phyloP scores from a whole-genome alignment of 768 basidiomycete species.

The Lactarius sanguifluus region DNA sequence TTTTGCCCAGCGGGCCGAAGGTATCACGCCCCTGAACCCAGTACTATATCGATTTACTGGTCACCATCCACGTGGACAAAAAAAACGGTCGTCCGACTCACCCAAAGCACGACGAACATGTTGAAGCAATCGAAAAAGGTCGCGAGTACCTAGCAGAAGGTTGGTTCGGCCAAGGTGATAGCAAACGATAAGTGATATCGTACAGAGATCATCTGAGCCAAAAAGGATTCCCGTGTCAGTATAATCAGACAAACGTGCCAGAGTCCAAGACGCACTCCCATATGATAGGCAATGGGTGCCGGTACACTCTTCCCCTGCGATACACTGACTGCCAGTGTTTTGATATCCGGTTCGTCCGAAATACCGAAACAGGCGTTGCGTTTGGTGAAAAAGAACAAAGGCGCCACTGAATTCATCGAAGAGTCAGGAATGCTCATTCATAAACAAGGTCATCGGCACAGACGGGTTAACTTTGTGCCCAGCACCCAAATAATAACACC shows the following conservation, averaged over 20 bases:
- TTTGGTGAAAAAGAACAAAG: not conserved
- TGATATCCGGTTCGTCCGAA: too few species aligned
- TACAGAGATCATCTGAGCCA: constrained; percentile 16
- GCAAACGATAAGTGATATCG: not conserved
- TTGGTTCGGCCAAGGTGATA: not conserved
- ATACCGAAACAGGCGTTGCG: constrained; percentile 16
- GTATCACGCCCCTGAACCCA: constrained; percentile 18
- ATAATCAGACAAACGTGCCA: not conserved
- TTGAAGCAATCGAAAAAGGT: constrained; percentile 22
- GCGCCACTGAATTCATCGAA: constrained; percentile 7
- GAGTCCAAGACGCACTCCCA: constrained; percentile 21
- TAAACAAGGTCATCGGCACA: not conserved
- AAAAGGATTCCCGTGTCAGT: not conserved
- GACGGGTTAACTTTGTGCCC: constrained; percentile 5
- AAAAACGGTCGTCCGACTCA: not conserved
- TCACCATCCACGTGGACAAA: not conserved
- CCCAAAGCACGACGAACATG: constrained; percentile 17
- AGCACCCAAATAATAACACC: constrained; percentile 17
- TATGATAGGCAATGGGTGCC: constrained; percentile 1
- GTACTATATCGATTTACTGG: constrained; percentile 7
- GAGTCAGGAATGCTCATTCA: not conserved
- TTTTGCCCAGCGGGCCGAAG: constrained; percentile 21
- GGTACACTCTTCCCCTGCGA: not conserved
- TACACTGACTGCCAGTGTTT: not conserved
- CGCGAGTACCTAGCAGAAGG: constrained; percentile 7